phyloP scores from a whole-genome alignment of 352 stramenopile species.

The Globisporangium cystogenes region DNA sequence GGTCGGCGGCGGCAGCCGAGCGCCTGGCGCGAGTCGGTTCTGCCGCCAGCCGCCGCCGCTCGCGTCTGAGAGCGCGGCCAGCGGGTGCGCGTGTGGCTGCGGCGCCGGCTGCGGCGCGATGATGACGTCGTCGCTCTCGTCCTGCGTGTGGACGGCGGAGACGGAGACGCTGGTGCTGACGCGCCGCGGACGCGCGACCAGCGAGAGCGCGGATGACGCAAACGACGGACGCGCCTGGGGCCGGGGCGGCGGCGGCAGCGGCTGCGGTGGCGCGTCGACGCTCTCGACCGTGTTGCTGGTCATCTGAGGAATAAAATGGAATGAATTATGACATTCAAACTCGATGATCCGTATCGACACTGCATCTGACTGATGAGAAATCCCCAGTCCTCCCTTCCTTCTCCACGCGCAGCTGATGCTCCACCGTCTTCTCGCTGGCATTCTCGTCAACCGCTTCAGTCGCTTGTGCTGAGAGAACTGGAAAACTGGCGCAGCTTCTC shows the following conservation, averaged over 20 bases:
- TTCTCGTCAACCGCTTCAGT: too few species aligned
- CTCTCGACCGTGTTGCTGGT: neutral
- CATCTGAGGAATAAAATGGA: too few species aligned
- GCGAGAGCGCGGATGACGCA: neutral
- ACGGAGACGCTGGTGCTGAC: too few species aligned
- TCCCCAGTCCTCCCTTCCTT: too few species aligned
- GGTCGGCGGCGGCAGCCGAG: neutral
- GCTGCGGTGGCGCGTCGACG: slow-evolving; percentile 32
- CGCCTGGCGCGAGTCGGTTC: slow-evolving; percentile 12
- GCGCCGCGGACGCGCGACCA: neutral
- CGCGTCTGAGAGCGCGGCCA: slow-evolving; percentile 23
- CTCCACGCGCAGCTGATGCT: too few species aligned
- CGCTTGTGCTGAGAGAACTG: too few species aligned
- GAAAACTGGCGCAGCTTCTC: neutral
- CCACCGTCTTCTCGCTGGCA: too few species aligned
- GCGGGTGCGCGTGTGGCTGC: slow-evolving; percentile 47
- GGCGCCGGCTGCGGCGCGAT: slow-evolving; percentile 30
- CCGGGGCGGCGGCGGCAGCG: slow-evolving; percentile 40
- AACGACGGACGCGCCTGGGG: slow-evolving; percentile 25
- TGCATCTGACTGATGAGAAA: too few species aligned
- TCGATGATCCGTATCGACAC: too few species aligned
- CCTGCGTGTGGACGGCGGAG: neutral
- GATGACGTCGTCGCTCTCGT: slow-evolving; percentile 19
- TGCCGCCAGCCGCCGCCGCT: neutral
- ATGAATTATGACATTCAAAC: too few species aligned